Evolutionary conservation across 2,329 filamentous ascomycete genomes (phyloP), one percentile per base, ranked within the genome.

Genomic region (Taxawa tesnikishii): DNA sequence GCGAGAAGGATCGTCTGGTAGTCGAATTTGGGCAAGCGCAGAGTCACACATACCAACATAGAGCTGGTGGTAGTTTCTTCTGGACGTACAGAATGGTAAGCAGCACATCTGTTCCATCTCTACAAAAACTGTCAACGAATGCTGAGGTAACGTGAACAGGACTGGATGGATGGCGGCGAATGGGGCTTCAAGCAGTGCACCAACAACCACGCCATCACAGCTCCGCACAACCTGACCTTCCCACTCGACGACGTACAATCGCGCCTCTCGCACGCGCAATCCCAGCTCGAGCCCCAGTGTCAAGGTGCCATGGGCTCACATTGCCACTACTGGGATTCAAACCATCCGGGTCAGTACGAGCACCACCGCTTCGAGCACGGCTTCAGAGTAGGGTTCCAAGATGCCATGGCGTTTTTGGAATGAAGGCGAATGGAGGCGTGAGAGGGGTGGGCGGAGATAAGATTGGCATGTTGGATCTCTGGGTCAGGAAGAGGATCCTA

Each of bases 81-180:
- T 74, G 70, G 71, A 74, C 70, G 0, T 68, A 59, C 44, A 70
- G 70, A 33, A 74, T 74, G 68, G 44, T 46, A 14, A 9, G 37
- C 35, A n/a, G n/a, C n/a, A n/a, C n/a, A n/a, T n/a, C n/a, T n/a
- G n/a, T n/a, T n/a, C n/a, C n/a, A n/a, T n/a, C n/a, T n/a, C n/a
- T n/a, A n/a, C n/a, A n/a, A n/a, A n/a, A n/a, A n/a, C n/a, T n/a
- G n/a, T n/a, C n/a, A n/a, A n/a, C n/a, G n/a, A n/a, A n/a, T n/a
- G n/a, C n/a, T n/a, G n/a, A n/a, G n/a, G n/a, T n/a, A n/a, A n/a
- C n/a, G n/a, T n/a, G n/a, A n/a, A n/a, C 28, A 43, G 40, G 61
- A 70, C 40, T 74, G 70, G 68, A 70, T 70, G 61, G 61, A 63
- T n/a, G 70, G 69, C 9, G 70, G 69, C 9, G 70, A 71, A 47